These are phyloP conservation scores for Vicia faba DNA, from an alignment of 306 rosid genomes.

Conservation along the genomic window DNA sequence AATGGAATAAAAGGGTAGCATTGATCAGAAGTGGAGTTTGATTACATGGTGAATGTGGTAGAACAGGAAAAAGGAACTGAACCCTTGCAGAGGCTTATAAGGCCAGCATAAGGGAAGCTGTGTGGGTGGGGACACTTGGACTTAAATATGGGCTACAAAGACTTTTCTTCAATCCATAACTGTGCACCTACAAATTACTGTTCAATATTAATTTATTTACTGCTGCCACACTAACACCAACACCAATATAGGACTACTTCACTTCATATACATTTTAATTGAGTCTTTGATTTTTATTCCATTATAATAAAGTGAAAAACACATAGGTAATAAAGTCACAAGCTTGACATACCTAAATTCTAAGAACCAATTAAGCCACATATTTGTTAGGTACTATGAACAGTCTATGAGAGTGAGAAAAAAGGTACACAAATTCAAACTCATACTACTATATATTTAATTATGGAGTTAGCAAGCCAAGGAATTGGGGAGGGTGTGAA, in stretches of 20 bases:
- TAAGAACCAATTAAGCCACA: neutral
- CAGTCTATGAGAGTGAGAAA: neutral
- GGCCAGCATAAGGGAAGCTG: conserved; percentile 15
- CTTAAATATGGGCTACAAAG: conserved; percentile 25
- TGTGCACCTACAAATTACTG: conserved; percentile 10
- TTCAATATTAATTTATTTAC: conserved; percentile 28
- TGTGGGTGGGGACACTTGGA: conserved; percentile 43
- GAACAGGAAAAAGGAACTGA: conserved; percentile 40
- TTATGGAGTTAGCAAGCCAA: conserved; percentile 53
- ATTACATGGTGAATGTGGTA: conserved; percentile 35
- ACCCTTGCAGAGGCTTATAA: conserved; percentile 41
- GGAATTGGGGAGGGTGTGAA: conserved; percentile 62
- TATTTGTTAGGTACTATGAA: neutral
- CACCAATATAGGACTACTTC: no score
- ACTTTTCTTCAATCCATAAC: conserved; percentile 43
- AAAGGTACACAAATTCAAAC: neutral
- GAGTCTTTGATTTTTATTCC: no score
- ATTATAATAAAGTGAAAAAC: no score
- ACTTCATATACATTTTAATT: no score
- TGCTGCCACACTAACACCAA: conserved; percentile 16
- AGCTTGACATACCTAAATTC: no score
- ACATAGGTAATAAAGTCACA: no score
- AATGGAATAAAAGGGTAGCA: conserved; percentile 41
- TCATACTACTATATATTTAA: conserved; percentile 14
- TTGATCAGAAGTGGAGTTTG: conserved; percentile 31